A percentile compares a stretch with the other conserved stretches of the same genome.
Conservation (phyloP, 2,329 filamentous ascomycete species). For the Sclerotinia nivalis region DNA sequence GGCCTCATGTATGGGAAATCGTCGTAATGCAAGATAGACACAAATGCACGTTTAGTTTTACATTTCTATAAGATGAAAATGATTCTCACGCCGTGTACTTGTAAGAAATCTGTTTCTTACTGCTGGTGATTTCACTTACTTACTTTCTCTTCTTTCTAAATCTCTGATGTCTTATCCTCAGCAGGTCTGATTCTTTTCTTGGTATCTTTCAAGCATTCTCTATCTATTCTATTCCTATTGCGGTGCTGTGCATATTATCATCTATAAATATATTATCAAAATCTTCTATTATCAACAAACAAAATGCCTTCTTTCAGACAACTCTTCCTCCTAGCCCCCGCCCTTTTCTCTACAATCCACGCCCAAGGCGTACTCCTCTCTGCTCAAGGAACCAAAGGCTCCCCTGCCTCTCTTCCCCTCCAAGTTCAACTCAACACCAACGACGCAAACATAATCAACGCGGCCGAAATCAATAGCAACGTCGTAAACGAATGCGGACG, state of each 20-base stretch:
- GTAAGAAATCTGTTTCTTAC: background rate
- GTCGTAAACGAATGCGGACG: slow-evolving; percentile 62
- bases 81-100: background rate
- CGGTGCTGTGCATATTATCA: background rate
- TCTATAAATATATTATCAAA: background rate
- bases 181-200: slow-evolving; percentile 1
- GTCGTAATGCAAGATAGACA: background rate
- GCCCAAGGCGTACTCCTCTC: slow-evolving; percentile 14
- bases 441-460: slow-evolving; percentile 63
- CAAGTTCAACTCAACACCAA: slow-evolving; percentile 60
- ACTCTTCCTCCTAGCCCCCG: background rate
- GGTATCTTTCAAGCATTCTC: background rate
- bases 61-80: slow-evolving; percentile 4
- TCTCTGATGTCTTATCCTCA: slow-evolving; percentile 8
- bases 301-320: slow-evolving; percentile 9
- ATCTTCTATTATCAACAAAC: background rate
- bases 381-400: slow-evolving; percentile 13
- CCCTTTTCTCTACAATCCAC: background rate
- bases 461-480: slow-evolving; percentile 54
- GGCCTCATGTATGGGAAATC: slow-evolving; percentile 4
- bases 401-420: slow-evolving; percentile 5
- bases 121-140: background rate
- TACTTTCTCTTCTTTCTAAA: background rate
- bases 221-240: background rate
- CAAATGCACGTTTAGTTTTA: background rate